Evolutionary conservation across 805 yeast species (phyloP).

Genomic region (Yamadazyma laniorum): DNA sequence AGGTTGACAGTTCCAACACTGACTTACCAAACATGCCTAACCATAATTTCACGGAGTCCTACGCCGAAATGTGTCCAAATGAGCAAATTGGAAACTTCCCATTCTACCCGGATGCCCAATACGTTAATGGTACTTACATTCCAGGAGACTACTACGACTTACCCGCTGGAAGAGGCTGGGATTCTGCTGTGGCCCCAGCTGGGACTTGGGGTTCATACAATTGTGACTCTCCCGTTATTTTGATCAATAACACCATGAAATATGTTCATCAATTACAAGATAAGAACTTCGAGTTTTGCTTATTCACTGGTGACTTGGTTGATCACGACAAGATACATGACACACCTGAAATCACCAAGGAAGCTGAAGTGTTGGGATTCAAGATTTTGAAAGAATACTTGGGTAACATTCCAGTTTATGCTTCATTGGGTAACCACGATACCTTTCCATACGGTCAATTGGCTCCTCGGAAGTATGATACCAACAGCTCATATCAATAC

Average conservation of each 20-base stretch:
- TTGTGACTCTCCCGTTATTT: constrained; percentile 65
- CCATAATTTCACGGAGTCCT: constrained; percentile 32
- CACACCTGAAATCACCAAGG: constrained; percentile 62
- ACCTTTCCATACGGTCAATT: constrained; percentile 70
- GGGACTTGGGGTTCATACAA: constrained; percentile 58
- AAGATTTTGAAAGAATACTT: constrained; percentile 54
- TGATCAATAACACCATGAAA: constrained; percentile 57
- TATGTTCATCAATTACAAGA: constrained; percentile 16
- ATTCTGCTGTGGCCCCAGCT: constrained; percentile 44
- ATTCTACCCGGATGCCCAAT: constrained; percentile 27
- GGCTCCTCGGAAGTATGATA: constrained; percentile 44
- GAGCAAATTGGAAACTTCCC: constrained; percentile 9
- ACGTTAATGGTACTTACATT: constrained; percentile 22
- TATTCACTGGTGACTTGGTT: constrained; percentile 74
- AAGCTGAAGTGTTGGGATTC: constrained; percentile 69
- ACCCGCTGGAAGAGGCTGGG: constrained; percentile 20
- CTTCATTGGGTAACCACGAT: constrained; percentile 71
- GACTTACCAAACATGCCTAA: constrained; percentile 20
- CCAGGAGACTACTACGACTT: constrained; percentile 36
- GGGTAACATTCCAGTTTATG: constrained; percentile 53
- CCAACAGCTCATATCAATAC: constrained; percentile 34
- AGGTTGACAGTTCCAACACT: constrained; percentile 45
- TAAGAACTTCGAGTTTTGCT: constrained; percentile 53
- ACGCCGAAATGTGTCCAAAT: constrained; percentile 10
- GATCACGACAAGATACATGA: constrained; percentile 60